Evolutionary conservation across 2,329 filamentous ascomycete species (phyloP).

Genomic region (Diplodia corticola): DNA sequence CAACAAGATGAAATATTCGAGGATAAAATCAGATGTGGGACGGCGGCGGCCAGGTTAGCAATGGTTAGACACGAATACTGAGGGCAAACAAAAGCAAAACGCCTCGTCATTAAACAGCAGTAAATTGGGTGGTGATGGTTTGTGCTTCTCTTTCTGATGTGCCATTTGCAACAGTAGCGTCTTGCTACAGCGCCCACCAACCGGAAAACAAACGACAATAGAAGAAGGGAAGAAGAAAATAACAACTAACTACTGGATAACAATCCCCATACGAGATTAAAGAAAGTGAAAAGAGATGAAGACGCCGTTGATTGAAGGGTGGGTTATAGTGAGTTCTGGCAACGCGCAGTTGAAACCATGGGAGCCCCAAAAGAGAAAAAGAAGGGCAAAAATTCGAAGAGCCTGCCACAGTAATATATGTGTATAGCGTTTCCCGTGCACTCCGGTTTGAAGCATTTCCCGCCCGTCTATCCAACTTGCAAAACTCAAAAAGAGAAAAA

Average conservation of each 20-base stretch:
- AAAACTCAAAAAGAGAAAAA: neutral
- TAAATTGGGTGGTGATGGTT: neutral
- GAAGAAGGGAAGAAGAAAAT: neutral
- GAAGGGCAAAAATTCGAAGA: neutral
- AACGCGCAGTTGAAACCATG: too few species aligned
- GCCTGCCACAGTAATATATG: neutral
- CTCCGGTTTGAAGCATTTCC: slow-evolving; percentile 1
- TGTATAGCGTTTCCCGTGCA: neutral
- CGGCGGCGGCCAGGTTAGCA: neutral
- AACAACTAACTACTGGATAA: neutral
- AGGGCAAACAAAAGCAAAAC: neutral
- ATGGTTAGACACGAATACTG: neutral
- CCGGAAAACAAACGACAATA: neutral
- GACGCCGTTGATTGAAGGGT: neutral
- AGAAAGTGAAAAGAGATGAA: neutral
- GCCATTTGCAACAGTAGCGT: neutral
- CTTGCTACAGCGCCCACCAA: too few species aligned
- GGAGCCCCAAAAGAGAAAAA: neutral
- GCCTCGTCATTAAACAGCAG: neutral
- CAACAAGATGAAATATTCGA: too few species aligned
- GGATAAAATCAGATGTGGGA: neutral
- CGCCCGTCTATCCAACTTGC: slow-evolving; percentile 11
- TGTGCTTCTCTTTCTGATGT: neutral
- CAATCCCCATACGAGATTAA: neutral
- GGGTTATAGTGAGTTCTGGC: too few species aligned